phyloP scores from a whole-genome alignment of 331 rosid genomes.

The Dryas integrifolia region DNA sequence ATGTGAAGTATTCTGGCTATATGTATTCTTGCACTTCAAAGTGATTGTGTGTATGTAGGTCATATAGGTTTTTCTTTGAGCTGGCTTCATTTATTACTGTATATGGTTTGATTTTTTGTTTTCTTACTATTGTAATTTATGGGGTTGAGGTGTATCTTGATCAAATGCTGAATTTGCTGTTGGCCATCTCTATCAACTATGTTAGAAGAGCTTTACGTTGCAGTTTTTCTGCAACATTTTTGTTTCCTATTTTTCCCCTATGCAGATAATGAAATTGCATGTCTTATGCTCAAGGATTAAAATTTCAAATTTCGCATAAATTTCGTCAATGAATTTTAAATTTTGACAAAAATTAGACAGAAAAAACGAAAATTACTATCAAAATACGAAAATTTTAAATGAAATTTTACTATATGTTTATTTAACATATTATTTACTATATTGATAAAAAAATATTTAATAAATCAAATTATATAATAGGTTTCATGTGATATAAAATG shows the following conservation, averaged over 20 bases:
- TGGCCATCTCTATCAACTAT: background rate
- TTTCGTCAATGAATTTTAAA: too few relatives aligned
- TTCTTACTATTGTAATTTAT: background rate
- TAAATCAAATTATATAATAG: too few relatives aligned
- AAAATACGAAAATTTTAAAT: too few relatives aligned
- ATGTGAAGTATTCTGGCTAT: slow-evolving; percentile 2
- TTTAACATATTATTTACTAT: too few relatives aligned
- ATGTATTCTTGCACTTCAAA: background rate
- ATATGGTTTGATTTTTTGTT: slow-evolving; percentile 9
- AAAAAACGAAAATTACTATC: too few relatives aligned
- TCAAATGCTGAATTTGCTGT: background rate
- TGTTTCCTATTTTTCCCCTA: background rate
- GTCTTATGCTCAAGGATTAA: too few relatives aligned
- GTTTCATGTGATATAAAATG: too few relatives aligned
- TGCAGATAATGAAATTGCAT: too few relatives aligned
- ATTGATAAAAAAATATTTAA: too few relatives aligned
- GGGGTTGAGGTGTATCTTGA: slow-evolving; percentile 3
- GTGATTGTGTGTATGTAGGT: slow-evolving; percentile 4
- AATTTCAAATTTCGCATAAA: too few relatives aligned
- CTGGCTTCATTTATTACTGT: slow-evolving; percentile 18
- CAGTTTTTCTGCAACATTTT: background rate
- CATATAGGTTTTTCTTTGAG: slow-evolving; percentile 2
- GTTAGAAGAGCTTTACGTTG: background rate
- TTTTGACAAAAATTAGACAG: too few relatives aligned
- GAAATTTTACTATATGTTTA: too few relatives aligned